Evolutionary conservation across 1,284 basidiomycete genomes (phyloP).

Genomic region (Ganoderma lingzhi): DNA sequence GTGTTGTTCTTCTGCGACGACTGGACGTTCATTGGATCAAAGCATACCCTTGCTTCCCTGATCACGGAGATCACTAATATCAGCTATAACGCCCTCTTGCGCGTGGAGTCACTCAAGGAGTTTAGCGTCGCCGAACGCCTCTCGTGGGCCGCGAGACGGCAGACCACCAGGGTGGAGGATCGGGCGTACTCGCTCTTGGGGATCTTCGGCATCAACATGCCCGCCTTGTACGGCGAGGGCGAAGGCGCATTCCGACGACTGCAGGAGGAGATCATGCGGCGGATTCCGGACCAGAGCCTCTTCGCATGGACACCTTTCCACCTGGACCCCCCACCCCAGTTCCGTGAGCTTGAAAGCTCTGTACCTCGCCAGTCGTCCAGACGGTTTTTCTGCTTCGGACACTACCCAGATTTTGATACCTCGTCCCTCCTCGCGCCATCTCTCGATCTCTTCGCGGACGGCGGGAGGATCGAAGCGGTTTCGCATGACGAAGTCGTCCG

Average conservation of each 20-base stretch:
- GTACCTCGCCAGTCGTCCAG: neutral
- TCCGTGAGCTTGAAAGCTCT: neutral
- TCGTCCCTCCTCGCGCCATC: neutral
- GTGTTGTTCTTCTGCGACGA: slow-evolving; percentile 7
- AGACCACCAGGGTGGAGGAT: slow-evolving; percentile 19
- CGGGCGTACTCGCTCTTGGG: slow-evolving; percentile 20
- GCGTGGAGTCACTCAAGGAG: neutral
- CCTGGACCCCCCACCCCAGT: neutral
- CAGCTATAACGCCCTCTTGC: neutral
- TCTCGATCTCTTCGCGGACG: neutral
- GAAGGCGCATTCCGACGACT: slow-evolving; percentile 15
- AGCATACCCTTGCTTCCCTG: slow-evolving; percentile 2
- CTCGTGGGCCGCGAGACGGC: slow-evolving; percentile 19
- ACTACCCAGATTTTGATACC: neutral
- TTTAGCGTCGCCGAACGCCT: slow-evolving; percentile 15
- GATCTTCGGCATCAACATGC: slow-evolving; percentile 18
- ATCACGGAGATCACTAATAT: slow-evolving; percentile 15
- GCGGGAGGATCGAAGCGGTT: neutral
- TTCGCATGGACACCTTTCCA: slow-evolving; percentile 15
- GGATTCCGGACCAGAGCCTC: slow-evolving; percentile 19
- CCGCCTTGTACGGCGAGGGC: slow-evolving; percentile 19
- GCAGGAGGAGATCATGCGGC: slow-evolving; percentile 20
- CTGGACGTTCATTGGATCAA: slow-evolving; percentile 14
- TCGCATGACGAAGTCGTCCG: slow-evolving; percentile 3
- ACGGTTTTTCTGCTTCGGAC: neutral